Conservation (phyloP, 1,284 basidiomycete species). For the Cystobasidium pallidum region DNA sequence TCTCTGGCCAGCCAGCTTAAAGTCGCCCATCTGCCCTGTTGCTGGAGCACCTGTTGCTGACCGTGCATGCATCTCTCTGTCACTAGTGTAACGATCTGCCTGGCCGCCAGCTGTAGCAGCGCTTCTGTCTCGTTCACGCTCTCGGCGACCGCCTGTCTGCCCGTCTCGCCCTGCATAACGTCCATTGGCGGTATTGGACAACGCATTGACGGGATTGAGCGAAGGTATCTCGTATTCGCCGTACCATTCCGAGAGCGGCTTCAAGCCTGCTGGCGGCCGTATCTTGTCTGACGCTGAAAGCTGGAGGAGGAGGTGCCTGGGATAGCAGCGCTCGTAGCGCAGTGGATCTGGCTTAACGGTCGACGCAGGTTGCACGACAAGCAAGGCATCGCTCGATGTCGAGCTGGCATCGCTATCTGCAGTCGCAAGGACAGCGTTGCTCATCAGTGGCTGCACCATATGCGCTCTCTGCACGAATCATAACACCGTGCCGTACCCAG, state of each 20-base stretch:
- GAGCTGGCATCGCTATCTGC: slow-evolving; percentile 27
- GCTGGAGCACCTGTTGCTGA: slow-evolving; percentile 4
- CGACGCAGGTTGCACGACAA: slow-evolving; percentile 18
- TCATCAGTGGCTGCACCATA: neutral
- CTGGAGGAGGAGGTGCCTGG: slow-evolving; percentile 15
- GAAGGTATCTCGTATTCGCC: slow-evolving; percentile 40
- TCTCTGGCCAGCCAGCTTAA: slow-evolving; percentile 25
- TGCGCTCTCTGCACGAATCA: neutral
- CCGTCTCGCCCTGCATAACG: slow-evolving; percentile 2
- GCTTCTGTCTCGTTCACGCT: slow-evolving; percentile 24
- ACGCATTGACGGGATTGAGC: slow-evolving; percentile 3
- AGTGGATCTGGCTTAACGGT: slow-evolving; percentile 14
- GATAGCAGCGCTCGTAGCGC: slow-evolving; percentile 26
- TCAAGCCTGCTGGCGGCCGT: slow-evolving; percentile 22
- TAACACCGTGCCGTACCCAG: slow-evolving; percentile 8
- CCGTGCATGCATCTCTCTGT: slow-evolving; percentile 8
- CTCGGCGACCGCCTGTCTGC: slow-evolving; percentile 20
- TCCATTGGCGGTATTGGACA: neutral
- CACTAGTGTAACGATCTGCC: slow-evolving; percentile 14
- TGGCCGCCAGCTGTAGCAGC: neutral
- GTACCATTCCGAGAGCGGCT: slow-evolving; percentile 37
- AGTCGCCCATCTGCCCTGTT: slow-evolving; percentile 42
- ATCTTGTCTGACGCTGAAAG: slow-evolving; percentile 41
- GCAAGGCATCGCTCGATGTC: slow-evolving; percentile 32
- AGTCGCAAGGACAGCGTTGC: neutral